These are phyloP conservation scores for Trametes cinnabarina DNA, from an alignment of 768 basidiomycete genomes.

Conservation along the genomic window DNA sequence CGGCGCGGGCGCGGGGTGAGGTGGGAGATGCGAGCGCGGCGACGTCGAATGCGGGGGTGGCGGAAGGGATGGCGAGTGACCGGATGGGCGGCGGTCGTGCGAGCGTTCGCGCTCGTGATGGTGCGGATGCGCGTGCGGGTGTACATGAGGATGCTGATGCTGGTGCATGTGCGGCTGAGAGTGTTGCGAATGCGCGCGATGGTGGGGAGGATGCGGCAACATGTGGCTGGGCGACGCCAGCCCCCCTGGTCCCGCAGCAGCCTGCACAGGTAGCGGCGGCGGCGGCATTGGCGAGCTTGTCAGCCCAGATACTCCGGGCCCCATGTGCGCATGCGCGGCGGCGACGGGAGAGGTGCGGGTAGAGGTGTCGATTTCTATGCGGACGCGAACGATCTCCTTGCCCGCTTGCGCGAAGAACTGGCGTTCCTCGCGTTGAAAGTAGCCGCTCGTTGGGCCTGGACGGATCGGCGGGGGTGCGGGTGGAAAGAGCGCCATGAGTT, in stretches of 20 bases:
- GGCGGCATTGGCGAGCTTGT: neutral
- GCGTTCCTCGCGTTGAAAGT: conserved; percentile 73
- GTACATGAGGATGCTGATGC: neutral
- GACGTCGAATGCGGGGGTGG: conserved; percentile 17
- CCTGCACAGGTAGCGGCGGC: neutral
- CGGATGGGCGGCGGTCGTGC: conserved; percentile 2
- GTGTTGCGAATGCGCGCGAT: neutral
- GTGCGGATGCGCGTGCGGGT: conserved; percentile 1
- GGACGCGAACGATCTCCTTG: conserved; percentile 72
- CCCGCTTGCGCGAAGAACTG: conserved; percentile 80
- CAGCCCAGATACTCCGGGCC: too few relatives aligned
- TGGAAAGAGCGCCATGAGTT: conserved; percentile 84
- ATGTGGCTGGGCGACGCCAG: neutral
- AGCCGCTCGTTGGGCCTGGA: conserved; percentile 66
- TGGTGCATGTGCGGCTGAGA: neutral
- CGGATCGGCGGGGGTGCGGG: conserved; percentile 63
- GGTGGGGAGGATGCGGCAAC: neutral
- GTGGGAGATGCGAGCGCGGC: conserved; percentile 12
- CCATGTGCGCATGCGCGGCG: too few relatives aligned
- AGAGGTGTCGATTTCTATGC: conserved; percentile 63
- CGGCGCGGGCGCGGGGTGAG: conserved; percentile 24
- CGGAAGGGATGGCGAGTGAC: conserved; percentile 3
- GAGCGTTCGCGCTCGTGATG: conserved; percentile 3
- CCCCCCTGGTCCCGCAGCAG: neutral
- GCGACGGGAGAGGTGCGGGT: neutral